Evolutionary conservation across 2,329 filamentous ascomycete genomes (phyloP).

Genomic region (Scedosporium aurantiacum): DNA sequence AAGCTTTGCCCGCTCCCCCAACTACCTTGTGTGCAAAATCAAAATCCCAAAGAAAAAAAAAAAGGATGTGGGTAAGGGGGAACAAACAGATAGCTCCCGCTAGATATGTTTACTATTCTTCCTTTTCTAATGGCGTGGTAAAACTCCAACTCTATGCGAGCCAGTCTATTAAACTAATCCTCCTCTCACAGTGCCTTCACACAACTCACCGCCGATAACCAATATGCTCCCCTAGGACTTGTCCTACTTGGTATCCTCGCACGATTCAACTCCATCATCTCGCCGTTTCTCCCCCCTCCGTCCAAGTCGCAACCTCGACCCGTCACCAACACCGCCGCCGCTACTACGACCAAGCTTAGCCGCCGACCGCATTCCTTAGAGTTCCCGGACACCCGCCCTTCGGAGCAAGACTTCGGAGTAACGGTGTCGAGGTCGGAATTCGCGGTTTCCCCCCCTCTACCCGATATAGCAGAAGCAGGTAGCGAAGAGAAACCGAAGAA

Average conservation of each 20-base stretch:
- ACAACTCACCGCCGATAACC: conserved; percentile 58
- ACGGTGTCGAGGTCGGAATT: conserved; percentile 1
- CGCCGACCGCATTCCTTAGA: neutral
- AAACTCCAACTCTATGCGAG: neutral
- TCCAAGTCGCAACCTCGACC: neutral
- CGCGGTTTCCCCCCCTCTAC: neutral
- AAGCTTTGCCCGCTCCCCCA: too few relatives aligned
- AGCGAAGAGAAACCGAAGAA: neutral
- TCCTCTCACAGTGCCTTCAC: conserved; percentile 45
- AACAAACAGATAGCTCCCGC: too few relatives aligned
- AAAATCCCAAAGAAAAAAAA: too few relatives aligned
- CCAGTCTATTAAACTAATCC: neutral
- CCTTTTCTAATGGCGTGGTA: neutral
- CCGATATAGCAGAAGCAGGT: neutral
- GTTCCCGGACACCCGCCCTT: neutral
- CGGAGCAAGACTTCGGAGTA: conserved; percentile 19
- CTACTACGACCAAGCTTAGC: neutral
- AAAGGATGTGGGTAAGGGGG: too few relatives aligned
- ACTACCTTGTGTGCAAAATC: too few relatives aligned
- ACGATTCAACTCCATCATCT: conserved; percentile 38
- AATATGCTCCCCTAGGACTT: conserved; percentile 61
- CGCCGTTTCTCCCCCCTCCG: conserved; percentile 18
- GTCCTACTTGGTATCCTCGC: conserved; percentile 56
- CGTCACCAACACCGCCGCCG: neutral
- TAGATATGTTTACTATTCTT: neutral